A percentile compares a stretch with the other conserved stretches of the same genome.
These are phyloP conservation scores for Pleurotus pulmonarius DNA, from an alignment of 768 basidiomycete species.

Conservation along the genomic window DNA sequence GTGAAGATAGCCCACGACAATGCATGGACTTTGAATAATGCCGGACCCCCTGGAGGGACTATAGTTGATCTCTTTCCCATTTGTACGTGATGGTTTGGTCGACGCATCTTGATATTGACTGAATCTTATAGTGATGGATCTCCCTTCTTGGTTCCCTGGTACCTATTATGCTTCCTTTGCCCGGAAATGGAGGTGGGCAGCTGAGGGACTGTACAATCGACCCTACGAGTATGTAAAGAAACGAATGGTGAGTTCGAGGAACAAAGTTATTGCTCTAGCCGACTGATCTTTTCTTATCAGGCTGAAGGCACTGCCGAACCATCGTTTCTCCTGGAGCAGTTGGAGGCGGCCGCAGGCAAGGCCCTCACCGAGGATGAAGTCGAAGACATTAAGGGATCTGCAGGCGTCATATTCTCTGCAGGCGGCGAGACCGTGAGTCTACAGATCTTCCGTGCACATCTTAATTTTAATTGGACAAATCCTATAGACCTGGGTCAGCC, in stretches of 20 bases:
- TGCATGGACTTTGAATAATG: constrained; percentile 7
- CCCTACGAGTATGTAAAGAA: constrained; percentile 25
- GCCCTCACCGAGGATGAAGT: constrained; percentile 15
- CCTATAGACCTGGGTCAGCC: constrained; percentile 6
- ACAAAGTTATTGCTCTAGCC: not conserved
- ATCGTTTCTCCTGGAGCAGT: constrained; percentile 21
- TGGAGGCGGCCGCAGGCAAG: constrained; percentile 1
- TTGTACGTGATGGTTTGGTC: constrained; percentile 10
- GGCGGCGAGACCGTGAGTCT: no score
- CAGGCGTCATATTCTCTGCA: constrained; percentile 29
- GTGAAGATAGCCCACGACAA: constrained; percentile 14
- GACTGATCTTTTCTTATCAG: not conserved
- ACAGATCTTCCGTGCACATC: not conserved
- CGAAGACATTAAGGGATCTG: constrained; percentile 18
- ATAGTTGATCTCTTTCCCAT: constrained; percentile 19
- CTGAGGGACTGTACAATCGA: constrained; percentile 26
- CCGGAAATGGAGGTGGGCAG: constrained; percentile 20
- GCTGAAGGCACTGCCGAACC: constrained; percentile 14
- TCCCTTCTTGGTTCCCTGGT: constrained; percentile 37
- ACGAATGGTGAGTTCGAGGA: constrained; percentile 20
- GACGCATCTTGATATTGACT: constrained; percentile 6
- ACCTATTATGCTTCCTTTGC: constrained; percentile 30
- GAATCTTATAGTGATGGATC: constrained; percentile 26
- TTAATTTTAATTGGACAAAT: not conserved
- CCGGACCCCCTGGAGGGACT: constrained; percentile 15